Evolutionary conservation across 2,329 filamentous ascomycete species (phyloP), one percentile per base, ranked within the genome.

Genomic region (Botrytis fabae): DNA sequence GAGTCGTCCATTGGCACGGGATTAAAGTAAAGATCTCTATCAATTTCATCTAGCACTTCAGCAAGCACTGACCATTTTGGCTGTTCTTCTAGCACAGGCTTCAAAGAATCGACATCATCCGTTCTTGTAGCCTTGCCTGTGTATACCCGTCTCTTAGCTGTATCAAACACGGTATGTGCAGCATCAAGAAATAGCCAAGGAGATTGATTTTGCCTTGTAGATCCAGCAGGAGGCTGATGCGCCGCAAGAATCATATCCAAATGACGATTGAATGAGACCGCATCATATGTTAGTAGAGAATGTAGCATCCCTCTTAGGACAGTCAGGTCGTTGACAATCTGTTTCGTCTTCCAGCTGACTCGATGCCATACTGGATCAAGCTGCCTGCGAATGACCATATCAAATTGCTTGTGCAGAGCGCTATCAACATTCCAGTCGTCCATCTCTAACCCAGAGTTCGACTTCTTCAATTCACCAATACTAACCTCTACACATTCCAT

Each of bases 131-230:
- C 84, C 28, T 89, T 91, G 7, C 90, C 91, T 14, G 92, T 90
- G 79, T 98, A 99, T 8, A 98, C 95, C 76, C 96, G 88, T 72
- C 91, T 89, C 81, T 94, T 96, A 1, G 96, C 94, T 5, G 93
- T 94, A 74, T 95, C 92, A 77, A 99, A 98, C 20, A 99, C 93
- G 25, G 93, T 95, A 81, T 98, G 93, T 0, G 96, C 95, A 38
- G 95, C 95, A 81, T 98, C 96, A 8, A 98, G 87, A 78, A 98
- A 98, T 46, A 99, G 86, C 96, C 96, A 99, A 0, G 96, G 96
- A 0, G 95, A 97, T 78, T 97, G 94, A 48, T 91, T 95, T 79
- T 97, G 93, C 75, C 91, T 90, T 4, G 91, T 97, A 3, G 94
- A 95, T 0, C 94, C 95, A 14, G 94, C 93, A 1, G 93, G 92